Evolutionary conservation across 2,329 filamentous ascomycete species (phyloP), one percentile per base, ranked within the genome.

Genomic region (Talaromyces sp.): DNA sequence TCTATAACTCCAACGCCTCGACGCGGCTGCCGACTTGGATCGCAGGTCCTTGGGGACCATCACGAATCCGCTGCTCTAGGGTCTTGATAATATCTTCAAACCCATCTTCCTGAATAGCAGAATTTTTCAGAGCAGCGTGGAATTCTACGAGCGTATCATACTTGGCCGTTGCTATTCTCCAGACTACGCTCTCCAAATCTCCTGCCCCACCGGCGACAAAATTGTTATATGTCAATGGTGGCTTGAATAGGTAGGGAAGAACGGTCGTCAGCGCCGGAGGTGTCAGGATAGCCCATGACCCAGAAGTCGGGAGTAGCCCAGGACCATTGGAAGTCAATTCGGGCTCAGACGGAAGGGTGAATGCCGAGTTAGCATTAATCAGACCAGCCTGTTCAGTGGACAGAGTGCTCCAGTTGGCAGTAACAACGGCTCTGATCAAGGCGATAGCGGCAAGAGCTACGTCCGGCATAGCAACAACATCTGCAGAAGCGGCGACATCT

Each of bases 391-490:
- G 58, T 33, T 77, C 63, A 3, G 70, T 65, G 1, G 77, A 69
- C 12, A 79, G 64, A 1, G 73, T 68, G 16, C 78, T 74, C 85
- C 85, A 88, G 30, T 81, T 79, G 2, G 85, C 80, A 2, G 79
- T 84, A 40, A 84, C 78, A 47, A 87, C 73, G 2, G 82, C 76
- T 31, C 75, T 74, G 40, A 87, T 78, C 34, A 86, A 75, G 3
- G 77, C 73, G 18, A 86, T 77, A 0, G 85, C 80, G 23, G 84
- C 79, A 5, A 87, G 71, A 0, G 85, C 84, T 9, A 79, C 77
- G 33, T 86, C 84, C 65, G 80, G 81, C 72, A 87, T 79, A 0
- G 82, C 84, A 14, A 87, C 69, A 9, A 82, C 81, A 55, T 86
- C 82, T n/a, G 84, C 82, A 55, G 84, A 80, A 1, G 72, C 74